Percentiles rank a stretch among this genome's conserved stretches.
These are phyloP conservation scores for Pseudocercospora cruenta DNA, from an alignment of 2,329 filamentous ascomycete genomes.

Conservation along the genomic window DNA sequence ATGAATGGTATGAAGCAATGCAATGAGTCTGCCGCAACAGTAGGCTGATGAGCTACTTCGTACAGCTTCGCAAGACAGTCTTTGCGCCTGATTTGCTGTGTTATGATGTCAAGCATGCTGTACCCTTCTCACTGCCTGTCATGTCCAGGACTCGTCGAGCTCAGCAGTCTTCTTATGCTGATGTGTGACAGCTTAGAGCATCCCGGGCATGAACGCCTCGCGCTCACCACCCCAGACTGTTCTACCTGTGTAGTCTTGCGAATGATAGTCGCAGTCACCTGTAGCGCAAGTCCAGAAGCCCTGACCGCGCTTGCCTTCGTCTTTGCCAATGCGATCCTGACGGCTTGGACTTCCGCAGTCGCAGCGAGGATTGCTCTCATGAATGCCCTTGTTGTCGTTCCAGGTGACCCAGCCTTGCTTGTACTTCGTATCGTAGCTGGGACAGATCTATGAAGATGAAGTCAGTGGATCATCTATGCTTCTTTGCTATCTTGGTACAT, in stretches of 20 bases:
- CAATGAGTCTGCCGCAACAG: too few relatives aligned
- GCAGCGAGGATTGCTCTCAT: not conserved
- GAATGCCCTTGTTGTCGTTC: not conserved
- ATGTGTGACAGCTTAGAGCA: too few relatives aligned
- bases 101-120: too few relatives aligned
- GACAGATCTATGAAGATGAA: not conserved
- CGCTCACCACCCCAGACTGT: too few relatives aligned
- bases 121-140: too few relatives aligned
- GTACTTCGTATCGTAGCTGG: not conserved
- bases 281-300: slow-evolving; percentile 5
- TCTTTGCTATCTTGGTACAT: not conserved
- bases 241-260: not conserved
- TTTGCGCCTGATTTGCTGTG: too few relatives aligned
- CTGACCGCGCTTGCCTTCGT: not conserved
- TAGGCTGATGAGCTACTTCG: too few relatives aligned
- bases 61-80: too few relatives aligned
- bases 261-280: slow-evolving; percentile 9
- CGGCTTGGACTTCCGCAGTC: slow-evolving; percentile 2
- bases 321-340: not conserved
- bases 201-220: too few relatives aligned
- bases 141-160: too few relatives aligned
- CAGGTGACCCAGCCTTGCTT: slow-evolving; percentile 6
- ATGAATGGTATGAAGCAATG: too few relatives aligned
- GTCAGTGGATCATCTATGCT: not conserved
- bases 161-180: too few relatives aligned